Evolutionary conservation across 1,284 basidiomycete genomes (phyloP).

Genomic region (Hemileia vastatrix): DNA sequence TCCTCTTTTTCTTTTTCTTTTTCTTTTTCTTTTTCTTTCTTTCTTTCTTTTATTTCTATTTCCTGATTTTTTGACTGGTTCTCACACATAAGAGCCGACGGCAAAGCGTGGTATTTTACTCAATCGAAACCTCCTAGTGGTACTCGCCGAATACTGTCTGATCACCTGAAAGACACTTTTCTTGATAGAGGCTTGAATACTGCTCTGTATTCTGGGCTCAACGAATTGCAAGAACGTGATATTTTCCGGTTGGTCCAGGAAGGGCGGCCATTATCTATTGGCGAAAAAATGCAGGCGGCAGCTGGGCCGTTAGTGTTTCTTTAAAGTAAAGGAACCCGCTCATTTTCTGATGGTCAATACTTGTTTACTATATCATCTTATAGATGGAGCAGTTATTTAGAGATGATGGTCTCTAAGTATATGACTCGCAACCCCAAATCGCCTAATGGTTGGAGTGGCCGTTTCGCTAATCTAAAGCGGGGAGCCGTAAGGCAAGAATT

Average conservation of each 20-base stretch:
- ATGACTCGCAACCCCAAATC: constrained; percentile 6
- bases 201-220: constrained; percentile 12
- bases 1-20: not conserved
- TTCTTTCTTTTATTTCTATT: too few relatives aligned
- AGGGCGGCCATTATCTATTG: constrained; percentile 14
- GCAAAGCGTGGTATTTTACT: constrained; percentile 13
- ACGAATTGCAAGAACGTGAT: constrained; percentile 22
- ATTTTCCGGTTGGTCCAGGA: constrained; percentile 24
- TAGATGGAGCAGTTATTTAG: constrained; percentile 12
- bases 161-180: constrained; percentile 17
- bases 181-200: constrained; percentile 15
- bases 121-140: constrained; percentile 13
- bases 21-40: not conserved
- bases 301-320: constrained; percentile 10
- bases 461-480: constrained; percentile 19
- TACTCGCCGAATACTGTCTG: constrained; percentile 6
- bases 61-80: too few relatives aligned
- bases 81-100: constrained; percentile 3
- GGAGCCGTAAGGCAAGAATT: constrained; percentile 8
- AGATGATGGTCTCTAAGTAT: constrained; percentile 9
- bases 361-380: not conserved
- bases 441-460: constrained; percentile 20
- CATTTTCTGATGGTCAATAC: not conserved
- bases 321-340: not conserved
- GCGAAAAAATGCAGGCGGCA: constrained; percentile 23